Conservation (phyloP, 768 basidiomycete genomes). For the Suillus americanus region DNA sequence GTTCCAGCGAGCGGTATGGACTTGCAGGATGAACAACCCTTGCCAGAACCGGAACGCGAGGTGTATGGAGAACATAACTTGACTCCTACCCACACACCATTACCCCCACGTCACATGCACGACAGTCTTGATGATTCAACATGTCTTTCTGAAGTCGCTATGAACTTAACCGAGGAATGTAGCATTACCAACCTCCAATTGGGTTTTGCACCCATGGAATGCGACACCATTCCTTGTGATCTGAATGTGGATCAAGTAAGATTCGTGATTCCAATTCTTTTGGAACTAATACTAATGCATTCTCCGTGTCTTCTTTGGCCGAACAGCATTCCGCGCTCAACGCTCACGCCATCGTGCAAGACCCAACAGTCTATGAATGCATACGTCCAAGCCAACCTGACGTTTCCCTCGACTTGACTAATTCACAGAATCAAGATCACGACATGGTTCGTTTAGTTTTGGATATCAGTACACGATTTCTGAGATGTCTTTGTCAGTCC, state of each 20-base stretch:
- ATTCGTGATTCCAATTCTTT: neutral
- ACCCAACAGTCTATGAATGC: neutral
- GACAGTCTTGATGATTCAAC: neutral
- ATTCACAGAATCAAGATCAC: neutral
- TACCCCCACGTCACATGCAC: neutral
- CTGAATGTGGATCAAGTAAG: neutral
- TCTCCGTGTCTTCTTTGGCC: neutral
- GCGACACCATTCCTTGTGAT: neutral
- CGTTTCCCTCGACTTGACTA: neutral
- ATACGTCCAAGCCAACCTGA: neutral
- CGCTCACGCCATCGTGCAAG: neutral
- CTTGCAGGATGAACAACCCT: neutral
- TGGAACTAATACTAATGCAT: neutral
- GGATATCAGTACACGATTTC: neutral
- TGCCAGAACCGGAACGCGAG: neutral
- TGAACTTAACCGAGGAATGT: neutral
- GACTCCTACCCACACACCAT: neutral
- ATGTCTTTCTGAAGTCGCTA: neutral
- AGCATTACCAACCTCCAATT: neutral
- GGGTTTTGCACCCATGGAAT: neutral
- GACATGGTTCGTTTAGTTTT: neutral
- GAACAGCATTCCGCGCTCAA: neutral
- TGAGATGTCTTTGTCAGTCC: neutral
- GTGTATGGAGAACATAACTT: too few relatives aligned
- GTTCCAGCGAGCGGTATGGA: too few relatives aligned